phyloP scores from a whole-genome alignment of 352 stramenopile genomes.

The Phytophthora crassamura region DNA sequence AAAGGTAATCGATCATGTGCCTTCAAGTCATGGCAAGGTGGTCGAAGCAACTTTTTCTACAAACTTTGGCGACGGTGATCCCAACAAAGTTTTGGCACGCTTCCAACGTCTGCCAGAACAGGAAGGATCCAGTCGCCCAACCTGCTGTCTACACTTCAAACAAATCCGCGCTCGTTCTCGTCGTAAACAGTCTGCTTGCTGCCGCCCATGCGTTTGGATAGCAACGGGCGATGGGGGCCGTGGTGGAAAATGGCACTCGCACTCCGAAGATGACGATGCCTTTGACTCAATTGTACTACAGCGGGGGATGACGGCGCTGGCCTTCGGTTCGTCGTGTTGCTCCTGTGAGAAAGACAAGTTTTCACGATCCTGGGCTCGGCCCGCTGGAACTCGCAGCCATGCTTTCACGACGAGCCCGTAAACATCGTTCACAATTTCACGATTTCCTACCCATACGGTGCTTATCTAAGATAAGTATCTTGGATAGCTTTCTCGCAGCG shows the following conservation, averaged over 20 bases:
- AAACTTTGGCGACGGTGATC: too few species aligned
- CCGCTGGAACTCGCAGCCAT: conserved; percentile 1
- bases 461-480: too few species aligned
- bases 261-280: too few species aligned
- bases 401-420: not conserved
- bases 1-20: too few species aligned
- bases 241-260: conserved; percentile 8
- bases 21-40: too few species aligned
- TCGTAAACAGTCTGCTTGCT: conserved; percentile 5
- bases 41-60: too few species aligned
- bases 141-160: too few species aligned
- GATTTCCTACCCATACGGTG: conserved; percentile 8
- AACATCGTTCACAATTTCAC: conserved; percentile 14
- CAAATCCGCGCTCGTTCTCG: not conserved
- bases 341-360: conserved; percentile 10
- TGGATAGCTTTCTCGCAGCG: not conserved
- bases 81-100: too few species aligned
- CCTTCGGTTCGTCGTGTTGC: not conserved
- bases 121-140: too few species aligned
- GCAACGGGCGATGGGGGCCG: conserved; percentile 3
- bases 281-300: too few species aligned
- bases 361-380: conserved; percentile 5
- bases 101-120: too few species aligned
- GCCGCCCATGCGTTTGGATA: conserved; percentile 18
- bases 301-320: too few species aligned